Percentiles rank a stretch among this genome's conserved stretches.
Evolutionary conservation across 192 early-diverging fungal species (phyloP).

Genomic region (Umbelopsis vinacea): DNA sequence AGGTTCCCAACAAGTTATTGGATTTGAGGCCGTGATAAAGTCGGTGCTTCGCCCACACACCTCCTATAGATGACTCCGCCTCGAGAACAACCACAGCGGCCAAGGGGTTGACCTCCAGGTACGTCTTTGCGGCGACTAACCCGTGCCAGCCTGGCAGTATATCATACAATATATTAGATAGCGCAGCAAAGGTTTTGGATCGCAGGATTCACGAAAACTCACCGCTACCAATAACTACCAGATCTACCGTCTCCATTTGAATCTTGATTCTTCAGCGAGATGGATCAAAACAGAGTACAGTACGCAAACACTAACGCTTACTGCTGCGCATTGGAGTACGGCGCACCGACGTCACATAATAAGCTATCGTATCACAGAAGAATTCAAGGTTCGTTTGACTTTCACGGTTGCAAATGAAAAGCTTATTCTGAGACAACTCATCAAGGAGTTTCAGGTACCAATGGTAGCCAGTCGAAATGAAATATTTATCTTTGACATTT

Average conservation of each 20-base stretch:
- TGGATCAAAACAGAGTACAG: too few species aligned
- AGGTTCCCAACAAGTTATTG: conserved; percentile 16
- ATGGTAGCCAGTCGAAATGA: too few species aligned
- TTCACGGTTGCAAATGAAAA: too few species aligned
- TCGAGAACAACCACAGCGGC: conserved; percentile 2
- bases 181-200: neutral
- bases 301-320: too few species aligned
- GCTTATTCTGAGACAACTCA: too few species aligned
- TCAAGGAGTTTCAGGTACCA: too few species aligned
- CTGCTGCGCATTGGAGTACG: too few species aligned
- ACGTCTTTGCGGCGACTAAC: conserved; percentile 9
- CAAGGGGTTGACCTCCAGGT: neutral
- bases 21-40: conserved; percentile 19
- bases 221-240: conserved; percentile 20
- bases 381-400: too few species aligned
- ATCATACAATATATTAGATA: neutral
- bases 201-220: neutral
- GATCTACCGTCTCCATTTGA: conserved; percentile 20
- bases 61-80: neutral
- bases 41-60: conserved; percentile 7
- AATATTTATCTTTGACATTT: too few species aligned
- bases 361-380: too few species aligned
- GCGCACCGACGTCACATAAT: too few species aligned
- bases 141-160: neutral
- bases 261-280: neutral